Evolutionary conservation across 2,329 filamentous ascomycete genomes (phyloP), one percentile per base, ranked within the genome.

Genomic region (Aspergillus novofumigatus): DNA sequence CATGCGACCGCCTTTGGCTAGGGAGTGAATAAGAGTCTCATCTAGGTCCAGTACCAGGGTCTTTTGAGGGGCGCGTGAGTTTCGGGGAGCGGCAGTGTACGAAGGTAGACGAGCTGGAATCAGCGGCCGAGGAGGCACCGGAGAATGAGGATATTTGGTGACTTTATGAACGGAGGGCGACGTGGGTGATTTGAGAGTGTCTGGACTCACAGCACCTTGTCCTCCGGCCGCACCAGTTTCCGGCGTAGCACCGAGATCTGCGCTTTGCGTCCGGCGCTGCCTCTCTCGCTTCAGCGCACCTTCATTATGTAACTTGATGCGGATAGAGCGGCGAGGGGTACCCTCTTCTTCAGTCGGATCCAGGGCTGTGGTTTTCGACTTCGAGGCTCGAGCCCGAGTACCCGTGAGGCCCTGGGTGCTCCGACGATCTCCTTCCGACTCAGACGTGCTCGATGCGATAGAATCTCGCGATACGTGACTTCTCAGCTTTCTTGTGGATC

Each of bases 11-110:
- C 94, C 94, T 73, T 97, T 97, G 59, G 93, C 92, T 83, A 97
- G 92, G 75, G 92, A 97, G 80, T 99, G 94, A 65, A 99, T 99
- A 64, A 99, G 78, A 0, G 94, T 99, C 76, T 99, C 94, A 75
- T 99, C 94, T 20, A 99, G 84, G 72, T 99, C 94, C 53, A 99
- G 82, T 62, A 99, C 92, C 58, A 99, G 78, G 0, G 94, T 99
- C 80, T 99, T 99, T 69, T 94, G 89, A 59, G 88, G 86, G 49
- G 84, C 79, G 51, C 66, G 69, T 28, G 74, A 67, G 57, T 66
- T 68, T 55, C 69, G 67, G 42, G 64, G 74, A 66, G 57, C 82
- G 71, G 59, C 83, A 45, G 91, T 83, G 71, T 96, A 97, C 0
- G 92, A 97, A 21, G 92, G 91, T 68, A 96, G 90, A 54, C 92